Base-by-base conservation (phyloP, 1,139 yeast species). In the Lodderomyces parapsilosis region DNA sequence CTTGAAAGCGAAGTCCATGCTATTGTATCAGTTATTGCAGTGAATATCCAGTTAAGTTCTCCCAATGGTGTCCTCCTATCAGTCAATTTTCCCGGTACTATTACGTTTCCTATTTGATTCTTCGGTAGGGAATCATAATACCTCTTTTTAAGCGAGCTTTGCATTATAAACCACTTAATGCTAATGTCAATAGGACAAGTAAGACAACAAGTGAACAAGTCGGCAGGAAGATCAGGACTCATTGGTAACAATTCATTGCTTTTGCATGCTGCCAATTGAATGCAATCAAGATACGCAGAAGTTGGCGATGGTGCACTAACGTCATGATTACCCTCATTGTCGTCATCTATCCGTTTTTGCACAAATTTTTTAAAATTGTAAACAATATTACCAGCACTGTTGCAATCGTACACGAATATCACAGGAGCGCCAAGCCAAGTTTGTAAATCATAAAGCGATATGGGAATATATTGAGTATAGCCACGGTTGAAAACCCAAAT, bases 341-440 rank as follows among this genome's bases (percentile, higher is more conserved):
- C 96, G 57, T 90, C 96, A 51, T 85, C 93, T 19, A 89, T 85
- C 53, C 98, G 78, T 59, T 90, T 89, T 54, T 89, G 95, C 1
- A 90, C 96, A 63, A 91, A 91, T 54, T 86, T 81, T 56, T 88
- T 87, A 69, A 90, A 93, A 62, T 91, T 91, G 50, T 81, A 83
- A 22, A 94, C 89, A 47, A 94, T 90, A 63, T 90, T 88, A 1
- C 98, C 99, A 2, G 99, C 97, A 50, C 90, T 86, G 56, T 86
- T 89, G 62, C 98, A 90, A 63, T 93, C 99, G 62, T 86, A 90
- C 37, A 91, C 96, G 64, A 87, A 91, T 27, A 93, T 86, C 43
- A 96, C 94, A 0, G 99, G 99, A 1, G 98, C 97, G 8, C 99
- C 99, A 13, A 93, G 71, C 99, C 99, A 93, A 1, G 96, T 85